Base-by-base conservation (phyloP, 2,329 filamentous ascomycete species). In the Epichloe sylvatica region DNA sequence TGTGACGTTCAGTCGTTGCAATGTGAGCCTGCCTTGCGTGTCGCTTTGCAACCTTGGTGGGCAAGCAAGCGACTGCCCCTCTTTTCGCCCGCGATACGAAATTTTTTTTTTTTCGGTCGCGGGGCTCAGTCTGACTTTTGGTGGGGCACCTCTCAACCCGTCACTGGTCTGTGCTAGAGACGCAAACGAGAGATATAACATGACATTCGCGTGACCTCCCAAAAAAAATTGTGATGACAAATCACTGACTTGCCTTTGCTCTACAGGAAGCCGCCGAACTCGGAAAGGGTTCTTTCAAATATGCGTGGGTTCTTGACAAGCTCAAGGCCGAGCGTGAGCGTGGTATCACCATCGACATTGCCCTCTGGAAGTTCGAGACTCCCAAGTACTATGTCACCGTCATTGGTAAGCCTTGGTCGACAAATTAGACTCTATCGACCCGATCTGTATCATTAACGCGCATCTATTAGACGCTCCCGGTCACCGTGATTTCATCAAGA, bases 401-500 rank as follows among this genome's bases (percentile, higher is more conserved):
- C 80, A 96, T 94, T 76, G 86, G 84, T 88, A 81, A 49, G 46
- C 41, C 8, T n/a, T 34, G 12, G 6, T 17, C 30, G 17, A 6
- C 11, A 25, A 1, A 9, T 17, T 21, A 7, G 23, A 33, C 12
- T 23, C 4, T 15, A 5, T 0, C 5, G 8, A 35, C 4, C 9
- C 5, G 17, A 1, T 6, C 15, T 30, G 25, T 19, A n/a, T 21
- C 38, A 2, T 33, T 17, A 2, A 12, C 9, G n/a, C 12, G 8
- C 30, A 35, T 5, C 0, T 1, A 15, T 9, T 61, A 85, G 87
- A 98, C 70, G 92, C 92, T 74, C 92, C 92, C 69, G 92, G 92
- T 77, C 92, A 98, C 78, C 91, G 92, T 92, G 92, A 98, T 72
- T 98, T 97, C 83, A 97, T 98, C 88, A 98, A 98, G 91, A 98